phyloP scores from a whole-genome alignment of 2,329 filamentous ascomycete genomes.

The Sarocladium oryzae region DNA sequence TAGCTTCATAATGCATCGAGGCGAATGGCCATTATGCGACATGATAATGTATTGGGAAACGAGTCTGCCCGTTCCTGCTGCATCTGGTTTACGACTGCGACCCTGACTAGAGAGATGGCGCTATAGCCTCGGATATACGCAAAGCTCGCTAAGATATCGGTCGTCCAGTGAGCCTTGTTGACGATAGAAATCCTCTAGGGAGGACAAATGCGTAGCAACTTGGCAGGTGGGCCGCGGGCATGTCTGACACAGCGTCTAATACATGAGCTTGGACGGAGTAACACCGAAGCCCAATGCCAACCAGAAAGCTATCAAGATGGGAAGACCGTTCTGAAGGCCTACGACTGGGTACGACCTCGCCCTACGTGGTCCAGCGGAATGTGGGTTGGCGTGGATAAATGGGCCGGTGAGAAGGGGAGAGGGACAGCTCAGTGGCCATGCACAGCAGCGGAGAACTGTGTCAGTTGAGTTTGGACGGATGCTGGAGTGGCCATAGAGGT shows the following conservation, averaged over 20 bases:
- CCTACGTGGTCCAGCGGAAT: not conserved
- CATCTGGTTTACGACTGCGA: not conserved
- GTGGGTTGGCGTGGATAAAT: not conserved
- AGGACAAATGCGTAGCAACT: no score
- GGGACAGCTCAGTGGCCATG: not conserved
- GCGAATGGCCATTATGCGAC: not conserved
- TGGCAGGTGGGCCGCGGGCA: no score
- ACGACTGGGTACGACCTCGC: not conserved
- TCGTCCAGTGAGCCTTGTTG: no score
- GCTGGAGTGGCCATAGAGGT: not conserved
- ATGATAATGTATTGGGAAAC: not conserved
- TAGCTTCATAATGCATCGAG: not conserved
- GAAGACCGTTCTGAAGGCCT: no score
- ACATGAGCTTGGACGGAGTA: no score
- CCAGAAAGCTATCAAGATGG: no score
- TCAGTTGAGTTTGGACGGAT: not conserved
- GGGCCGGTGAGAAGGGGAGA: not conserved
- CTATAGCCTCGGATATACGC: not conserved
- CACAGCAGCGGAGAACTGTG: constrained; percentile 2
- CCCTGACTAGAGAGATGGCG: not conserved
- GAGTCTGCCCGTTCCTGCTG: not conserved
- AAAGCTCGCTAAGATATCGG: no score
- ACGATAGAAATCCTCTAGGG: no score
- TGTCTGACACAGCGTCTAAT: no score
- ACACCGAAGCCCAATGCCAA: no score